phyloP scores from a whole-genome alignment of 768 basidiomycete genomes.

The Clitopilus passeckerianus region DNA sequence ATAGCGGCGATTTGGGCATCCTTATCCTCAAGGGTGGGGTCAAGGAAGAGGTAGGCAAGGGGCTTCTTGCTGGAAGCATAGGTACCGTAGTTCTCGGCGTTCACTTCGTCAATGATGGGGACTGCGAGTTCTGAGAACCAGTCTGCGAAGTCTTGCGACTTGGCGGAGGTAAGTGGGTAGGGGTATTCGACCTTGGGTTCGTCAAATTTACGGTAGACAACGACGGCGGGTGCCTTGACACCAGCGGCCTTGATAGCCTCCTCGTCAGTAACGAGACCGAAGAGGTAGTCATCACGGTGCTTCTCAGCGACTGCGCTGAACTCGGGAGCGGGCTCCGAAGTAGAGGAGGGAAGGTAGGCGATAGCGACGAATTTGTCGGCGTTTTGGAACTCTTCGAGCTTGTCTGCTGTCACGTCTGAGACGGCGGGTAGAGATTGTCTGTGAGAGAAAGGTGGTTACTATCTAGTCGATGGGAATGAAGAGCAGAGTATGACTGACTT shows the following conservation, averaged over 20 bases:
- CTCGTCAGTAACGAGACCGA: slow-evolving; percentile 78
- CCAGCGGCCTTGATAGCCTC: slow-evolving; percentile 64
- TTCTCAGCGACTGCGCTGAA: slow-evolving; percentile 80
- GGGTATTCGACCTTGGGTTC: slow-evolving; percentile 72
- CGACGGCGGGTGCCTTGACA: slow-evolving; percentile 76
- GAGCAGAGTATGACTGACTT: slow-evolving; percentile 57
- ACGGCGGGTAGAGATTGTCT: slow-evolving; percentile 94
- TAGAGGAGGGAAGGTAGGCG: slow-evolving; percentile 74
- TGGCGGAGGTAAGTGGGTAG: slow-evolving; percentile 51
- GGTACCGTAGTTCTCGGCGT: slow-evolving; percentile 84
- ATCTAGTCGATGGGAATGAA: background rate
- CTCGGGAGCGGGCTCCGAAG: slow-evolving; percentile 63
- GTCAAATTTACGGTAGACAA: slow-evolving; percentile 91
- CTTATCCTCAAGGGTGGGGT: slow-evolving; percentile 65
- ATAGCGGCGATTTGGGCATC: slow-evolving; percentile 63
- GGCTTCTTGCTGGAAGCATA: slow-evolving; percentile 85
- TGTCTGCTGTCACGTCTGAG: slow-evolving; percentile 68
- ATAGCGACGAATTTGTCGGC: slow-evolving; percentile 90
- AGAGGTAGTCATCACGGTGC: slow-evolving; percentile 91
- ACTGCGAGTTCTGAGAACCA: slow-evolving; percentile 85
- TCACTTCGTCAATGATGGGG: slow-evolving; percentile 89
- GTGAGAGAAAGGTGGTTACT: slow-evolving; percentile 6
- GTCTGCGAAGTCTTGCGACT: slow-evolving; percentile 56
- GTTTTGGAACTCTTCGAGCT: slow-evolving; percentile 79
- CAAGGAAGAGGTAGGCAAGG: slow-evolving; percentile 92